These are phyloP conservation scores for Tulasnella sp. DNA, from an alignment of 768 basidiomycete genomes.

Conservation along the genomic window DNA sequence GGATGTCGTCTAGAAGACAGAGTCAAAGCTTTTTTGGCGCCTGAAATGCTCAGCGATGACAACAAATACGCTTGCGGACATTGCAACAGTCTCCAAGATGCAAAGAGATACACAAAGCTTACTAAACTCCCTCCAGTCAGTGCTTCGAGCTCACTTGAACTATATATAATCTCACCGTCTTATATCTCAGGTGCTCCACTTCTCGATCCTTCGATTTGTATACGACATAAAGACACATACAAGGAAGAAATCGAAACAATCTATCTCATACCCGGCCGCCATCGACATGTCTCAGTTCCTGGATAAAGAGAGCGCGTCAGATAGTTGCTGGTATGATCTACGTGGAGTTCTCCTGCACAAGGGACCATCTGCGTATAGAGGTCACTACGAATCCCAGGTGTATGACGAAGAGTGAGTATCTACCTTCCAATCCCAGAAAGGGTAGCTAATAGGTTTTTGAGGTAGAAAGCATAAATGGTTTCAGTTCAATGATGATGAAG, in stretches of 20 bases:
- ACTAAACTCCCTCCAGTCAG: constrained; percentile 54
- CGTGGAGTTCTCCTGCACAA: constrained; percentile 80
- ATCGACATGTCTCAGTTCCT: constrained; percentile 65
- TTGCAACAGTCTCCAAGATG: constrained; percentile 63
- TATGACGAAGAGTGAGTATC: constrained; percentile 50
- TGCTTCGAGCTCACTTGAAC: background rate
- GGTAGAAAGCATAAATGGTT: constrained; percentile 64
- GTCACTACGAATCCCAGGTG: constrained; percentile 80
- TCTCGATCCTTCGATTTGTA: constrained; percentile 86
- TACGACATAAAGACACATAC: constrained; percentile 67
- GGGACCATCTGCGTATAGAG: constrained; percentile 83
- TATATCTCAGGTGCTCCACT: constrained; percentile 46
- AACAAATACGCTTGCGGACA: constrained; percentile 48
- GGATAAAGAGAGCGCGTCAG: background rate
- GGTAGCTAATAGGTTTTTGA: background rate
- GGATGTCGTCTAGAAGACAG: constrained; percentile 63
- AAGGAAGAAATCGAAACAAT: constrained; percentile 76
- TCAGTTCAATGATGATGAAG: constrained; percentile 81
- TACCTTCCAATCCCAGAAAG: background rate
- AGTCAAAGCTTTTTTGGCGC: constrained; percentile 46
- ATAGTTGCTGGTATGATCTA: constrained; percentile 56
- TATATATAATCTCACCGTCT: background rate
- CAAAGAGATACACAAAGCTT: constrained; percentile 62
- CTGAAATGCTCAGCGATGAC: constrained; percentile 66
- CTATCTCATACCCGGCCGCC: constrained; percentile 58